These are phyloP conservation scores for Gaertneriomyces semiglobifer DNA, from an alignment of 192 early-diverging fungal genomes.

Conservation along the genomic window DNA sequence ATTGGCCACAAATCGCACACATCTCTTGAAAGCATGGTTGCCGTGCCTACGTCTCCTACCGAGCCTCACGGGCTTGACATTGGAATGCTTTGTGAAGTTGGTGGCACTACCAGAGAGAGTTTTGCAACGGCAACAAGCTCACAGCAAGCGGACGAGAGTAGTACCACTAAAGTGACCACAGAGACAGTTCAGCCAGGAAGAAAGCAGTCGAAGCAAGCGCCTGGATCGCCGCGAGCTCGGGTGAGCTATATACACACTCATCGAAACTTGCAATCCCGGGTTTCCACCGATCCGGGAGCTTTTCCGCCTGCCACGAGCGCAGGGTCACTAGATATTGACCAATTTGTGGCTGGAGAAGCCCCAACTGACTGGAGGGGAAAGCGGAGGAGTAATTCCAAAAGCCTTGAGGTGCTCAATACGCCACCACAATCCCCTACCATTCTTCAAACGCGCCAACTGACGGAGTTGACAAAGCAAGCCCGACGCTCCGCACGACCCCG, in stretches of 20 bases:
- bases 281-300: not conserved
- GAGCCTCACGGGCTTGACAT: too few relatives aligned
- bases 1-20: too few relatives aligned
- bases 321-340: slow-evolving; percentile 20
- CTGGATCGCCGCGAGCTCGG: not conserved
- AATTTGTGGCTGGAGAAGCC: slow-evolving; percentile 11
- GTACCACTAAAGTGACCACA: not conserved
- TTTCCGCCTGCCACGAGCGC: slow-evolving; percentile 1
- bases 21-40: too few relatives aligned
- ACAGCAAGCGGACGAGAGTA: too few relatives aligned
- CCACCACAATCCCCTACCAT: not conserved
- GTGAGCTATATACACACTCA: slow-evolving; percentile 11
- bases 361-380: slow-evolving; percentile 9
- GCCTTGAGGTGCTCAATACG: not conserved
- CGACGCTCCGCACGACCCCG: not conserved
- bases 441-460: not conserved
- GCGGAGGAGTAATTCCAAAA: not conserved
- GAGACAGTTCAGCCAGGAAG: not conserved
- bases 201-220: too few relatives aligned
- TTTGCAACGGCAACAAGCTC: too few relatives aligned
- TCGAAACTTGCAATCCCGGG: not conserved
- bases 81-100: too few relatives aligned
- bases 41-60: too few relatives aligned
- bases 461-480: too few relatives aligned
- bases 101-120: too few relatives aligned